phyloP scores from a whole-genome alignment of 2,329 filamentous ascomycete genomes.

The Hypoxylon sp. region DNA sequence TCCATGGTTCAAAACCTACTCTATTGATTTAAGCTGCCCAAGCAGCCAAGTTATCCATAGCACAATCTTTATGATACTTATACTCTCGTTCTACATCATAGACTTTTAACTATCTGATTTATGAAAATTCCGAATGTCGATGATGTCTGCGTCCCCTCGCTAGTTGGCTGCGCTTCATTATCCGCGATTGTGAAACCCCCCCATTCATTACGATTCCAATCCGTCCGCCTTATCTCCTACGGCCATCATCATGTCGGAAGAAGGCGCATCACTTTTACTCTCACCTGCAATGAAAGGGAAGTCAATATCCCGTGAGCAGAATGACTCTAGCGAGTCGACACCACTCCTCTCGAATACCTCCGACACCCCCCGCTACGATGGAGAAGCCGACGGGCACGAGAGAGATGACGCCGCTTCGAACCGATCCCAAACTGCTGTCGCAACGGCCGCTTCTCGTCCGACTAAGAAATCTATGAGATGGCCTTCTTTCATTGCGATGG shows the following conservation, averaged over 20 bases:
- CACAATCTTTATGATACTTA: conserved; percentile 17
- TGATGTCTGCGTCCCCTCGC: conserved; percentile 20
- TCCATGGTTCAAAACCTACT: conserved; percentile 16
- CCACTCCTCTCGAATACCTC: conserved; percentile 62
- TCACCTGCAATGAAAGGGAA: conserved; percentile 52
- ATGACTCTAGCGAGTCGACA: conserved; percentile 60
- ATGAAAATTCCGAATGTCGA: conserved; percentile 12
- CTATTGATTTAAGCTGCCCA: background rate
- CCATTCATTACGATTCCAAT: conserved; percentile 18
- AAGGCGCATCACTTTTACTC: conserved; percentile 62
- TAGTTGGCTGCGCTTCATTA: conserved; percentile 22
- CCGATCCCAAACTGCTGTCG: conserved; percentile 48
- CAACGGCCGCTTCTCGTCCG: conserved; percentile 44
- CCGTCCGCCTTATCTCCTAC: conserved; percentile 1
- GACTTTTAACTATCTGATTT: conserved; percentile 4
- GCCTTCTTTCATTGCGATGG: conserved; percentile 82
- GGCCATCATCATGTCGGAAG: conserved; percentile 57
- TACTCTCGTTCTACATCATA: conserved; percentile 6
- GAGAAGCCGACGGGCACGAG: conserved; percentile 53
- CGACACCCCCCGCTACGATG: conserved; percentile 57
- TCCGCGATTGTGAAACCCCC: conserved; percentile 21
- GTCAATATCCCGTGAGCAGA: conserved; percentile 39
- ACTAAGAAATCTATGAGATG: conserved; percentile 68
- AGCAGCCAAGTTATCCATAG: conserved; percentile 14
- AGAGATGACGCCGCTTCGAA: conserved; percentile 51